Evolutionary conservation across 1,284 basidiomycete genomes (phyloP), one percentile per base, ranked within the genome.

Genomic region (Ganoderma boninense): DNA sequence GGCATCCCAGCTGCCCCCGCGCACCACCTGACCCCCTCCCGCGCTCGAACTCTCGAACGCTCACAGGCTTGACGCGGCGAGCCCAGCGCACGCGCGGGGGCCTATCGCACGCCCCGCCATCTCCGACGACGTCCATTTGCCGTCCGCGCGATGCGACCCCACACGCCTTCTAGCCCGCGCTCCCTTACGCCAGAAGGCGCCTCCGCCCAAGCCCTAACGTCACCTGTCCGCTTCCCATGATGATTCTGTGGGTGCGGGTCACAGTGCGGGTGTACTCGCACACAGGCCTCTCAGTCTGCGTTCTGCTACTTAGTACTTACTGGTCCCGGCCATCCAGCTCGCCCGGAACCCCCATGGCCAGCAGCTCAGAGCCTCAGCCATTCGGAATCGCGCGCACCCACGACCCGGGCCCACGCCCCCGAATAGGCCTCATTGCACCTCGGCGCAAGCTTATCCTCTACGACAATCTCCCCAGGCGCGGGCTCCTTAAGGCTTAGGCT

Each of bases 151-250:
- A 26, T 18, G 26, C 57, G 10, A 20, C 57, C 35, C 35, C 57
- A 16, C 35, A 38, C 8, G 35, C 42, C 66, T 68, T 68, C 66
- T 68, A 68, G 62, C 49, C 43, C 49, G 49, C 26, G 46, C 61
- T 35, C 46, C 49, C 59, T 42, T 42, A 40, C 61, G 26, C 66
- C 62, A 68, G 66, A 68, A 68, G 66, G 54, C 49, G 32, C 38
- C 61, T 42, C 52, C 62, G 44, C 11, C 40, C 43, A 49, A 52
- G 60, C 54, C 66, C 42, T 68, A 57, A 68, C 66, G 62, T 68
- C 46, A 66, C 62, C 65, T 35, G 69, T 43, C 38, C 56, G 62
- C 63, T 56, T 67, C 44, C 46, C 67, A n/a, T n/a, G n/a, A n/a
- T n/a, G n/a, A 62, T 56, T 20, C 49, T 52, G 49, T 38, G 38